Evolutionary conservation across 73 alveolate genomes (phyloP), one percentile per base, ranked within the genome.

Genomic region (Paramecium octaurelia): DNA sequence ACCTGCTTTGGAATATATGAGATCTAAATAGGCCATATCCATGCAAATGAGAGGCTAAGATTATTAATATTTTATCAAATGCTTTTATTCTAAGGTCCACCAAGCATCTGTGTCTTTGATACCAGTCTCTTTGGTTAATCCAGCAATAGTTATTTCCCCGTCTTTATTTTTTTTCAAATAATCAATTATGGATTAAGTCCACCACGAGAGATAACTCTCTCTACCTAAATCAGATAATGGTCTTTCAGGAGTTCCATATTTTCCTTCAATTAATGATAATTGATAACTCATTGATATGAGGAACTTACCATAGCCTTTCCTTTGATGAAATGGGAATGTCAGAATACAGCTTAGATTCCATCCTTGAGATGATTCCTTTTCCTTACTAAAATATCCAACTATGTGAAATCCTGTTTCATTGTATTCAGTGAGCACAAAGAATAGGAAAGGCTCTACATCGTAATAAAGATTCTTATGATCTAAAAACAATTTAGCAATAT

Each of bases 231-330:
- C 99, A 18, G 97, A 92, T 11, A 97, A 92, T 12, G 99, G 99
- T 57, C 96, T 93, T 86, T 97, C 99, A 3, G 99, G 99, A 3
- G 99, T 93, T n/a, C 99, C 99, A 20, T 76, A 77, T 85, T 91
- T 95, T 11, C 95, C 95, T 94, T 97, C 99, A 31, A 86, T 92
- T 44, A 70, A 80, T 11, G 98, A 88, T 58, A 98, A 93, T 90
- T 95, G 97, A 95, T 98, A 98, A 29, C 99, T 97, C 93, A 98
- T 97, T 34, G 96, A 97, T 40, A 98, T 98, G 73, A 98, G 93
- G 91, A 98, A 98, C 92, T 98, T 98, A 23, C 99, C 99, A 95
- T 97, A 98, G 36, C 99, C 99, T 93, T 98, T 97, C 68, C 99
- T 95, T 95, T 98, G 97, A 91, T 94, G 97, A 76, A 96, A 96